phyloP scores from a whole-genome alignment of 331 rosid genomes.

The Dryas integrifolia region DNA sequence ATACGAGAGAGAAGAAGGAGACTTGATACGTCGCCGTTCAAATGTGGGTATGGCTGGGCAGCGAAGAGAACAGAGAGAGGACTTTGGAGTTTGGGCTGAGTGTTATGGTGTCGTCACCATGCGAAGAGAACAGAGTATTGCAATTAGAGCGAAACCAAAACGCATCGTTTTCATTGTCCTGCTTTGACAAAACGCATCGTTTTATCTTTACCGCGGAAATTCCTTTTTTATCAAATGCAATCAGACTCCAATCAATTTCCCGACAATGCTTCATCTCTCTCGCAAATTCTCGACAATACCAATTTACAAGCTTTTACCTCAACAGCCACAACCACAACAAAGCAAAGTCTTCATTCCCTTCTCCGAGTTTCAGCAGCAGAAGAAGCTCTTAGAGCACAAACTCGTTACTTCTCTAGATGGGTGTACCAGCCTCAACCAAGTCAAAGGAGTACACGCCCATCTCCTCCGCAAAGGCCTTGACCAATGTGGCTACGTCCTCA shows the following conservation, averaged over 20 bases:
- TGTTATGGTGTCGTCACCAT: background rate
- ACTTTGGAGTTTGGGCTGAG: background rate
- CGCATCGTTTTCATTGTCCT: conserved; percentile 5
- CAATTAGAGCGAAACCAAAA: background rate
- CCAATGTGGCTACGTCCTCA: conserved; percentile 35
- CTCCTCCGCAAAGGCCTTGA: conserved; percentile 25
- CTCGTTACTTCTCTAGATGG: conserved; percentile 30
- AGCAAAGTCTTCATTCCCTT: conserved; percentile 10
- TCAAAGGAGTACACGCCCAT: conserved; percentile 41
- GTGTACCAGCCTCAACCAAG: conserved; percentile 20
- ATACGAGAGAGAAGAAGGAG: background rate
- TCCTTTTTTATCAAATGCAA: background rate
- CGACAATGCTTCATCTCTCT: conserved; percentile 26
- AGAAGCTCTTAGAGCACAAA: conserved; percentile 28
- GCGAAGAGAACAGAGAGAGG: background rate
- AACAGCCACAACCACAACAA: background rate
- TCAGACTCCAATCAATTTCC: too few relatives aligned
- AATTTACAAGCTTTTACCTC: conserved; percentile 11
- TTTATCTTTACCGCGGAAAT: background rate
- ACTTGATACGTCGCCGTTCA: background rate
- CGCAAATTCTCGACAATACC: conserved; percentile 26
- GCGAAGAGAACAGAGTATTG: background rate
- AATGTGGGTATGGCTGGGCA: background rate
- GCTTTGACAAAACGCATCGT: background rate
- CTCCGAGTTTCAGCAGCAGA: conserved; percentile 24